These are phyloP conservation scores for Trametes sp. DNA, from an alignment of 1,284 basidiomycete genomes.

Conservation along the genomic window DNA sequence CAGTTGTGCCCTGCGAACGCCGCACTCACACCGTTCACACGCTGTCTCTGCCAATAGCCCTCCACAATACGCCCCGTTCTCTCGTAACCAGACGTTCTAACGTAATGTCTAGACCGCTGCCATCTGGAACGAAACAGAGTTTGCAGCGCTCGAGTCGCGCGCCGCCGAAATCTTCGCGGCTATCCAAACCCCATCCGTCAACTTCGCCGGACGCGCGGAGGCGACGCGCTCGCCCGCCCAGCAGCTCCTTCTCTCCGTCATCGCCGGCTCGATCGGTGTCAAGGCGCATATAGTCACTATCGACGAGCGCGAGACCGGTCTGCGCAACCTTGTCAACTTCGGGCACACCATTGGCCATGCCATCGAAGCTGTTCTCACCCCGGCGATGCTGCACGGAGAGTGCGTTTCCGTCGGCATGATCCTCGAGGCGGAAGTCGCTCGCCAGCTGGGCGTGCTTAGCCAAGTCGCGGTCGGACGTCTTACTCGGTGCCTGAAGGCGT, in stretches of 20 bases:
- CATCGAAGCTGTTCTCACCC: constrained; percentile 93
- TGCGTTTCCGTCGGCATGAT: constrained; percentile 95
- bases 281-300: constrained; percentile 96
- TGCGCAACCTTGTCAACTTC: constrained; percentile 97
- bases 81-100: neutral
- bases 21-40: too few species aligned
- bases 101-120: constrained; percentile 84
- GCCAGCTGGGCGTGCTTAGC: constrained; percentile 85
- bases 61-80: too few species aligned
- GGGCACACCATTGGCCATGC: constrained; percentile 97
- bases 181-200: constrained; percentile 75
- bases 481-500: constrained; percentile 83
- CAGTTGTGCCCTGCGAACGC: too few species aligned
- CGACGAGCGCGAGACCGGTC: constrained; percentile 93
- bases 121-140: constrained; percentile 92
- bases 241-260: constrained; percentile 79
- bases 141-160: constrained; percentile 85
- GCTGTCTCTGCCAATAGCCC: too few species aligned
- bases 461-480: constrained; percentile 92
- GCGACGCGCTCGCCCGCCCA: constrained; percentile 79
- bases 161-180: constrained; percentile 86
- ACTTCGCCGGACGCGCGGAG: constrained; percentile 68
- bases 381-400: constrained; percentile 92
- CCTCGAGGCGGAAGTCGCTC: constrained; percentile 90
- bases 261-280: constrained; percentile 88